These are phyloP conservation scores for Xylaria acuta DNA, from an alignment of 495 filamentous ascomycete genomes.

Conservation along the genomic window DNA sequence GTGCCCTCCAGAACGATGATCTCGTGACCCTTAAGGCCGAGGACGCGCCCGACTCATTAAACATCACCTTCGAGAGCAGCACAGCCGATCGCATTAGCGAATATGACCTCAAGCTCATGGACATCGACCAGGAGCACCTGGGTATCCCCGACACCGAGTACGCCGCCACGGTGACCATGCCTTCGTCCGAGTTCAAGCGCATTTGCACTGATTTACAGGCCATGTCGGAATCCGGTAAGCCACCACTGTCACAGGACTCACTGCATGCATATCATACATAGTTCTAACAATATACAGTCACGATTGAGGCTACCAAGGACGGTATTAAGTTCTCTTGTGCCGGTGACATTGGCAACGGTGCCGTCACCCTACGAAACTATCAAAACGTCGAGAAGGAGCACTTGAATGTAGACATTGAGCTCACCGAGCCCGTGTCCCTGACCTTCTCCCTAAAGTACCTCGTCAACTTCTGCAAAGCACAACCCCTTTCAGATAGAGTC, in stretches of 20 bases:
- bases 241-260: neutral
- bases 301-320: conserved; percentile 96
- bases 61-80: conserved; percentile 92
- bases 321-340: conserved; percentile 94
- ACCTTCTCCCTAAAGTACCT: conserved; percentile 99
- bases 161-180: conserved; percentile 88
- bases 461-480: conserved; percentile 99
- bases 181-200: conserved; percentile 86
- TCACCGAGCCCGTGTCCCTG: conserved; percentile 90
- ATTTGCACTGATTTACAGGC: conserved; percentile 91
- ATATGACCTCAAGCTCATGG: conserved; percentile 99
- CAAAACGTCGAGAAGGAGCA: conserved; percentile 90
- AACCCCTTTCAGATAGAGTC: conserved; percentile 79
- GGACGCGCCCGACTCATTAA: conserved; percentile 92
- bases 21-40: conserved; percentile 96
- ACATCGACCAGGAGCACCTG: conserved; percentile 99
- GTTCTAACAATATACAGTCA: conserved; percentile 60
- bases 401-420: conserved; percentile 82
- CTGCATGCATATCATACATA: neutral
- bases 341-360: conserved; percentile 94
- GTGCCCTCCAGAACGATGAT: conserved; percentile 92
- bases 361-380: conserved; percentile 89
- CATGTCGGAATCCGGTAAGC: conserved; percentile 90
- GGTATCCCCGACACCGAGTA: conserved; percentile 99
- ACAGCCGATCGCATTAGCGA: conserved; percentile 92